Conservation (phyloP, 2,329 filamentous ascomycete species). For the Aspergillus neotritici region DNA sequence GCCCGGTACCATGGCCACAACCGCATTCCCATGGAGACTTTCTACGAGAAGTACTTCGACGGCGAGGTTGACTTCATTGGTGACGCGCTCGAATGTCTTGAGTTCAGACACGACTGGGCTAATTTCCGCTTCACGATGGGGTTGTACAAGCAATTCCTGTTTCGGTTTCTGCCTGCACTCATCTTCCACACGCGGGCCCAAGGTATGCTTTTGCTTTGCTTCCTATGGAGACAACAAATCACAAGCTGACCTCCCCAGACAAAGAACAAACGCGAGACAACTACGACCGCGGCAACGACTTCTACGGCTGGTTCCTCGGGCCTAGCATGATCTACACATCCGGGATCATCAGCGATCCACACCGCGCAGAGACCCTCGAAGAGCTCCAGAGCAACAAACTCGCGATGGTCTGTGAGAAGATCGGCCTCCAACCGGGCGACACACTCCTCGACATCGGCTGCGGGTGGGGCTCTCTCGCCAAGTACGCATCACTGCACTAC, state of each 20-base stretch:
- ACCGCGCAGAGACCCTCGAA: conserved; percentile 28
- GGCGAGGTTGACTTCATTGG: conserved; percentile 32
- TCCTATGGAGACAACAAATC: no score
- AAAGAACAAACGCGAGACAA: conserved; percentile 29
- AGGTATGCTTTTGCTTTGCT: conserved; percentile 10
- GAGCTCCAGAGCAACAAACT: conserved; percentile 75
- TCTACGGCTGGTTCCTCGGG: conserved; percentile 32
- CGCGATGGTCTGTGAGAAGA: conserved; percentile 83
- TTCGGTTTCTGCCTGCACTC: conserved; percentile 23
- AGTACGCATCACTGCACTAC: conserved; percentile 80
- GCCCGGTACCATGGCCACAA: conserved; percentile 20
- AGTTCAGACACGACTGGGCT: conserved; percentile 33
- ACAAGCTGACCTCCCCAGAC: conserved; percentile 10
- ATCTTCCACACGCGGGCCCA: conserved; percentile 25
- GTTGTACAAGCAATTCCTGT: conserved; percentile 28
- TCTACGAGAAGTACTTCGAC: conserved; percentile 28
- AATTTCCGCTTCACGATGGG: conserved; percentile 26
- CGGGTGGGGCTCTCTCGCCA: conserved; percentile 84
- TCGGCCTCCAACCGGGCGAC: conserved; percentile 69
- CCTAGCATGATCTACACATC: conserved; percentile 33
- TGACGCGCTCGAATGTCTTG: conserved; percentile 28
- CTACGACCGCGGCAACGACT: conserved; percentile 31
- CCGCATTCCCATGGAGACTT: conserved; percentile 25
- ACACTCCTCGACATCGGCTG: conserved; percentile 81
- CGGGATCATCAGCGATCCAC: conserved; percentile 26